Evolutionary conservation across 2,329 filamentous ascomycete genomes (phyloP), one percentile per base, ranked within the genome.

Genomic region (Samsoniella hepiali): DNA sequence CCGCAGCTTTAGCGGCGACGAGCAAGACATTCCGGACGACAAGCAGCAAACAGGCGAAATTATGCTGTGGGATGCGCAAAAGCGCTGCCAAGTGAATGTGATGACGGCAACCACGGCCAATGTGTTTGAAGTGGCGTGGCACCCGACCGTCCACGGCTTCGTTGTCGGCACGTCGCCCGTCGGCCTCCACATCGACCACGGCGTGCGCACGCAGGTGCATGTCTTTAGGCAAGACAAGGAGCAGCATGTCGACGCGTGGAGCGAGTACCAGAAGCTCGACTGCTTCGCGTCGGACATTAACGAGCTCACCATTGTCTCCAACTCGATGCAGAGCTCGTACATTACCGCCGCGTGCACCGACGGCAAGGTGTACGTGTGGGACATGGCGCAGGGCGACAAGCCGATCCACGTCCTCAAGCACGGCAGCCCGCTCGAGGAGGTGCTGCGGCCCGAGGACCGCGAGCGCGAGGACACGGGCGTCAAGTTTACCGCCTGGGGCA

Each of bases 71-170:
- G 78, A 89, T 69, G 80, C 82, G 0, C 62, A 71, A 0, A 75
- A 74, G 2, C 76, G 77, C 10, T 70, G 75, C 10, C 75, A 78
- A 51, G 74, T 86, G 51, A 77, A 75, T 5, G 77, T 88, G 3
- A 73, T 78, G 27, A 81, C 82, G 3, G 81, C 79, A 1, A 81
- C 80, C 0, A 81, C 79, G 0, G 80, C 84, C 53, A 88, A 89
- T 63, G 84, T 88, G 1, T 89, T 89, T 51, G 86, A 89, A 68
- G 82, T 88, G 2, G 75, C 80, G 0, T 89, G 86, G 86, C 86
- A 89, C 68, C 86, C 86, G 0, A 77, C 70, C 0, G 75, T 82
- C 53, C 73, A 77, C 3, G 76, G 77, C 29, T 88, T 88, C 67
- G 74, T 85, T 5, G 84, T 80, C 4, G 86, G 85, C 2, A 88